These are phyloP conservation scores for Anthostomella pinea DNA, from an alignment of 2,329 filamentous ascomycete genomes.

Conservation along the genomic window DNA sequence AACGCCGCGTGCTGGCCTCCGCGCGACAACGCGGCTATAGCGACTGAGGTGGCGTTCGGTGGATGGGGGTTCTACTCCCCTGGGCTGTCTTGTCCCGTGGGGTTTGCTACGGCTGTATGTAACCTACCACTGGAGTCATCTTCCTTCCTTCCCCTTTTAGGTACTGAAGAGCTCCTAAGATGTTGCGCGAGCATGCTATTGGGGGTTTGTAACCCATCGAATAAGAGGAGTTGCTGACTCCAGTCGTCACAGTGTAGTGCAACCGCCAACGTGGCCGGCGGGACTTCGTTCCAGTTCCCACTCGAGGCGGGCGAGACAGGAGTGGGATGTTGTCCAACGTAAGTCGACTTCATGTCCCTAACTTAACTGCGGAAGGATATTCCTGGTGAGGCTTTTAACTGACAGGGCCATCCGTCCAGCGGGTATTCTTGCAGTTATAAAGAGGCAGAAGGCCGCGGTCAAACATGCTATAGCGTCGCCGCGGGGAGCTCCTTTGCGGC, in stretches of 20 bases:
- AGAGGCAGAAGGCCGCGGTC: slow-evolving; percentile 9
- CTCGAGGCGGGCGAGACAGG: slow-evolving; percentile 29
- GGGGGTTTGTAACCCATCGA: too few relatives aligned
- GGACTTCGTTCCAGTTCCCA: slow-evolving; percentile 26
- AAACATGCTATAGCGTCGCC: slow-evolving; percentile 7
- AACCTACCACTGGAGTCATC: too few relatives aligned
- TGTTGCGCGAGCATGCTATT: too few relatives aligned
- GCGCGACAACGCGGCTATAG: slow-evolving; percentile 8
- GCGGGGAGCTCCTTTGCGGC: slow-evolving; percentile 4
- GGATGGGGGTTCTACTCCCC: slow-evolving; percentile 38
- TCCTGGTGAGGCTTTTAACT: slow-evolving; percentile 1
- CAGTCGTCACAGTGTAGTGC: too few relatives aligned
- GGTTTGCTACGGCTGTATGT: slow-evolving; percentile 30
- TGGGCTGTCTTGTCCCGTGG: slow-evolving; percentile 31
- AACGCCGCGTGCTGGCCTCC: slow-evolving; percentile 31
- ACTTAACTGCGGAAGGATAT: too few relatives aligned
- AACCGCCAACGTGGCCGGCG: slow-evolving; percentile 14
- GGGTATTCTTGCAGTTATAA: slow-evolving; percentile 8
- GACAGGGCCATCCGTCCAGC: slow-evolving; percentile 6
- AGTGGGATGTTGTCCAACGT: slow-evolving; percentile 33
- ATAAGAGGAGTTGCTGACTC: too few relatives aligned
- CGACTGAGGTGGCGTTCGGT: slow-evolving; percentile 17
- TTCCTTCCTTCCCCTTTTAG: too few relatives aligned
- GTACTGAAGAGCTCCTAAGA: too few relatives aligned
- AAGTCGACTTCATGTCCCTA: slow-evolving; percentile 11